Conservation (phyloP, 768 basidiomycete genomes). For the Lentinula sp. region DNA sequence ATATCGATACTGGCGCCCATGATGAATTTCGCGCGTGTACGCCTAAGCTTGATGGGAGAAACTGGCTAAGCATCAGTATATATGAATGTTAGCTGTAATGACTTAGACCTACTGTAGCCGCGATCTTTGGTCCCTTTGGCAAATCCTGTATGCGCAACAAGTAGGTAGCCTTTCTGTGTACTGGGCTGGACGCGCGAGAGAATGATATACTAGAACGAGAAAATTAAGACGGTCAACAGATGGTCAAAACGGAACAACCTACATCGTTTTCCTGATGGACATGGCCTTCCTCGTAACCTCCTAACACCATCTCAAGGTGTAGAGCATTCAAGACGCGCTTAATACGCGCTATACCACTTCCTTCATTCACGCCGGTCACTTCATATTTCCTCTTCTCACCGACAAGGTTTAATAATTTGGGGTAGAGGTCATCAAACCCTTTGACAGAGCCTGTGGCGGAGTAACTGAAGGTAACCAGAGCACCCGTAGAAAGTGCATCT, state of each 20-base stretch:
- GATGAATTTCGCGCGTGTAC: constrained; percentile 76
- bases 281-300: constrained; percentile 85
- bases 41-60: constrained; percentile 75
- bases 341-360: constrained; percentile 50
- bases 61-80: constrained; percentile 38
- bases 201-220: constrained; percentile 73
- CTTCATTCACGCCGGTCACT: constrained; percentile 47
- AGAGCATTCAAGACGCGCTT: constrained; percentile 80
- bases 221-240: background rate
- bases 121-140: constrained; percentile 74
- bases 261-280: constrained; percentile 96
- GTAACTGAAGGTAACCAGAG: constrained; percentile 85
- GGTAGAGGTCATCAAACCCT: constrained; percentile 96
- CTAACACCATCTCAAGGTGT: constrained; percentile 89
- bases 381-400: constrained; percentile 78
- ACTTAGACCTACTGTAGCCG: constrained; percentile 56
- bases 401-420: constrained; percentile 88
- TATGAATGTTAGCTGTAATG: background rate
- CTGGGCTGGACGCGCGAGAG: constrained; percentile 87
- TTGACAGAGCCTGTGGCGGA: constrained; percentile 91
- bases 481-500: constrained; percentile 91
- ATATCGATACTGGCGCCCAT: constrained; percentile 74
- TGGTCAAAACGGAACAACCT: constrained; percentile 24
- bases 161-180: constrained; percentile 87
- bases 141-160: constrained; percentile 92